A percentile compares a stretch with the other conserved stretches of the same genome.
phyloP scores from a whole-genome alignment of 2,329 filamentous ascomycete species.

The Colletotrichum plurivorum region DNA sequence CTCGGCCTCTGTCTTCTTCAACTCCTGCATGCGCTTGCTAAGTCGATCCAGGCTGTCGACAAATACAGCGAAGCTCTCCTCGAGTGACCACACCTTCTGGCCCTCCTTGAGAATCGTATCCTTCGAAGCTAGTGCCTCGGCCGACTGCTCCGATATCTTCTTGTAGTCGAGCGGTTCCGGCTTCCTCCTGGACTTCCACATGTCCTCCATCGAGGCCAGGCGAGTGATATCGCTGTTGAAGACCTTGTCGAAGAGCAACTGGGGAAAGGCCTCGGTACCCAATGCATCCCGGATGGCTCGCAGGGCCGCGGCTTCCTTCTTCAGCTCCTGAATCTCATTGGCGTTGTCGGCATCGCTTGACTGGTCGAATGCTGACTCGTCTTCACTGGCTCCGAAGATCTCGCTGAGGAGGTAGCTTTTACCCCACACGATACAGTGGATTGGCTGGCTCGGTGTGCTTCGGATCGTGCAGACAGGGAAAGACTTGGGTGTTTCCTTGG shows the following conservation, averaged over 20 bases:
- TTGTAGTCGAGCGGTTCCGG: constrained; percentile 83
- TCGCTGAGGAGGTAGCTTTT: constrained; percentile 98
- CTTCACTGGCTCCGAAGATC: constrained; percentile 92
- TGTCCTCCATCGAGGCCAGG: constrained; percentile 88
- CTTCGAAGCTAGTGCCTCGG: constrained; percentile 62
- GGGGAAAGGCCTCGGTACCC: constrained; percentile 82
- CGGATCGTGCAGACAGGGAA: constrained; percentile 98
- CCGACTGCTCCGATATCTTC: constrained; percentile 67
- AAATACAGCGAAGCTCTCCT: constrained; percentile 90
- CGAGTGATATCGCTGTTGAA: constrained; percentile 88
- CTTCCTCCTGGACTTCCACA: constrained; percentile 89
- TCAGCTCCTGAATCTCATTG: constrained; percentile 89
- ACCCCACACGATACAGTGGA: constrained; percentile 98
- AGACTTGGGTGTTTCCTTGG: constrained; percentile 90
- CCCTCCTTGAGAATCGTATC: constrained; percentile 74
- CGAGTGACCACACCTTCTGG: constrained; percentile 84
- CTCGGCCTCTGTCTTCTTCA: constrained; percentile 67
- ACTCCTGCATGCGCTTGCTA: constrained; percentile 78
- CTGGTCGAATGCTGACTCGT: constrained; percentile 85
- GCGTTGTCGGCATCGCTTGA: constrained; percentile 86
- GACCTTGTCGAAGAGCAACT: constrained; percentile 92
- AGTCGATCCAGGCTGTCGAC: constrained; percentile 85
- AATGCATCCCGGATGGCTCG: constrained; percentile 87
- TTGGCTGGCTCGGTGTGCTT: constrained; percentile 94
- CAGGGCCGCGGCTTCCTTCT: constrained; percentile 85